These are phyloP conservation scores for Trapa bicornis DNA, from an alignment of 345 rosid species.

Conservation along the genomic window DNA sequence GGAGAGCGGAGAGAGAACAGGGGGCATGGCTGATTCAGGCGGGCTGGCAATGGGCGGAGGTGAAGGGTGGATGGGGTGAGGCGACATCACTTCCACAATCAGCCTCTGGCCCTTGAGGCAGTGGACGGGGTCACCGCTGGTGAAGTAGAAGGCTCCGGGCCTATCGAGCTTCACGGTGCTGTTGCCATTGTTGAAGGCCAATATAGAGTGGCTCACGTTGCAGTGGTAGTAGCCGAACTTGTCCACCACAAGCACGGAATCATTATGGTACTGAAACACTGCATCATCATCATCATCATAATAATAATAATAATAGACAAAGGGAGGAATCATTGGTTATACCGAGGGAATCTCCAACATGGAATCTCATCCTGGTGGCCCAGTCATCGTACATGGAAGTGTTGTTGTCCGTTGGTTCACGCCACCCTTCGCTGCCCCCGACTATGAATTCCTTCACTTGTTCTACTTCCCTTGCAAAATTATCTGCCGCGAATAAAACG, in stretches of 20 bases:
- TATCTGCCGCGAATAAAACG: conserved; percentile 12
- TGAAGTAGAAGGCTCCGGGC: conserved; percentile 68
- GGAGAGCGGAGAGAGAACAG: conserved; percentile 21
- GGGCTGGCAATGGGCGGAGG: conserved; percentile 23
- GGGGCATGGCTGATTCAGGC: conserved; percentile 14
- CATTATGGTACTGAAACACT: conserved; percentile 61
- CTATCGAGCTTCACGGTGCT: conserved; percentile 42
- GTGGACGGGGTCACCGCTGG: conserved; percentile 40
- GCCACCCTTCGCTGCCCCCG: conserved; percentile 59
- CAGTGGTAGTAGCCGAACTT: conserved; percentile 72
- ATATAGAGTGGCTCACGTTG: conserved; percentile 29
- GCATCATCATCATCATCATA: background rate
- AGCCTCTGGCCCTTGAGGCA: conserved; percentile 64
- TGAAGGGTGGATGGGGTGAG: conserved; percentile 20
- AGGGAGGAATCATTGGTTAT: too few species aligned
- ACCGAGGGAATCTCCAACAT: conserved; percentile 58
- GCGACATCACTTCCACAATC: conserved; percentile 52
- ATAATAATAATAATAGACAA: too few species aligned
- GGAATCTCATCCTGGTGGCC: conserved; percentile 57
- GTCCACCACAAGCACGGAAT: conserved; percentile 65
- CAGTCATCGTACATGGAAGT: conserved; percentile 37
- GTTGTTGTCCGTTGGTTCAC: conserved; percentile 33
- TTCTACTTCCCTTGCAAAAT: conserved; percentile 13
- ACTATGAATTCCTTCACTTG: conserved; percentile 43
- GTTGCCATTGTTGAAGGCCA: conserved; percentile 45